Percentiles rank a stretch among this genome's conserved stretches.
These are phyloP conservation scores for Hanseniaspora singularis DNA, from an alignment of 805 yeast species.

Conservation along the genomic window DNA sequence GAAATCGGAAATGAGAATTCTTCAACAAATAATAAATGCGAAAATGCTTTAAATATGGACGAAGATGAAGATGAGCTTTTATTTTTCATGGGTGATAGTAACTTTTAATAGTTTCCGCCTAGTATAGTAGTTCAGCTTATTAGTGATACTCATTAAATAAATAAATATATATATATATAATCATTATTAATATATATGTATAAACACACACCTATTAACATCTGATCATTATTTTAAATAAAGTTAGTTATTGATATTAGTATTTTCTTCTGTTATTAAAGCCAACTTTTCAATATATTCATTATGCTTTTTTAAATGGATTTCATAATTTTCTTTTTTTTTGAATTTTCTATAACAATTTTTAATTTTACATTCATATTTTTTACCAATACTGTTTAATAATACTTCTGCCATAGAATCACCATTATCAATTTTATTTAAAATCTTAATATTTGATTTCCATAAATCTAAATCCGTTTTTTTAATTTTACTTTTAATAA, in stretches of 20 bases:
- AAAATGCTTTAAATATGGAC: conserved; percentile 9
- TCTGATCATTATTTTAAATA: no score
- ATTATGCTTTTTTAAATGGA: conserved; percentile 28
- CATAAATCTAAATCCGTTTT: conserved; percentile 19
- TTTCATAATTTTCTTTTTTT: conserved; percentile 28
- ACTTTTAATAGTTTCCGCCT: no score
- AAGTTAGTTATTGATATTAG: neutral
- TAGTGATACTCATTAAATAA: no score
- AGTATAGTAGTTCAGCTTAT: no score
- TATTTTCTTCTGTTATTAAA: conserved; percentile 16
- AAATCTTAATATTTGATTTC: conserved; percentile 23
- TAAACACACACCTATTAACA: no score
- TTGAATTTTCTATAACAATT: conserved; percentile 46
- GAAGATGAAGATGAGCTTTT: conserved; percentile 58
- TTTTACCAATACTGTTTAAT: conserved; percentile 28
- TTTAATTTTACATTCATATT: conserved; percentile 38
- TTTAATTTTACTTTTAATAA: conserved; percentile 7
- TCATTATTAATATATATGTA: no score
- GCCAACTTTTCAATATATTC: conserved; percentile 26
- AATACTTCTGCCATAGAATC: conserved; percentile 25
- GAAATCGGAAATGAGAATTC: neutral
- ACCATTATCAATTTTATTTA: conserved; percentile 23
- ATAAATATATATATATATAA: no score
- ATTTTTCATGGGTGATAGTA: conserved; percentile 69
- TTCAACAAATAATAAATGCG: neutral